A percentile compares a stretch with the other conserved stretches of the same genome.
These are phyloP conservation scores for Zymoseptoria ardabiliae DNA, from an alignment of 2,329 filamentous ascomycete genomes.

Conservation along the genomic window DNA sequence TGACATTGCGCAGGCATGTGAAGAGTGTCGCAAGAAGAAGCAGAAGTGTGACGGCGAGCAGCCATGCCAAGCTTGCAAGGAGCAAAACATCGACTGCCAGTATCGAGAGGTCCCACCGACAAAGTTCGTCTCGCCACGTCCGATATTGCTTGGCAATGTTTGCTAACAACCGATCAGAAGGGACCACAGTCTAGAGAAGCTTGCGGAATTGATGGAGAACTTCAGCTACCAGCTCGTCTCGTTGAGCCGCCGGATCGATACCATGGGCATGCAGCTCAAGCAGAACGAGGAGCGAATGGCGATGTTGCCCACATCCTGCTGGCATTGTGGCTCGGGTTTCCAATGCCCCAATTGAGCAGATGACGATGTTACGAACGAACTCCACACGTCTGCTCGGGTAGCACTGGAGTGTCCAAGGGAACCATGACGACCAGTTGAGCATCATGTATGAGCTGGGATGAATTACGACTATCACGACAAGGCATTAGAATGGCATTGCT, in stretches of 20 bases:
- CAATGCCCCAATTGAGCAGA: neutral
- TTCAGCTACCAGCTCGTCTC: neutral
- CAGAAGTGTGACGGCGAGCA: slow-evolving; percentile 19
- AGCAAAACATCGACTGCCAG: slow-evolving; percentile 19
- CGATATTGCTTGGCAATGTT: neutral
- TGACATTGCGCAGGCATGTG: slow-evolving; percentile 12
- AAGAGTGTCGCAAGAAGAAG: slow-evolving; percentile 20
- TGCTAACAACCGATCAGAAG: neutral
- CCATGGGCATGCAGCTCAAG: neutral
- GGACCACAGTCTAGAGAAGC: neutral
- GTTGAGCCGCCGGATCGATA: neutral
- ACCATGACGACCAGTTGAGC: neutral
- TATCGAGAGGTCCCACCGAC: slow-evolving; percentile 19
- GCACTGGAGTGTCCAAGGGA: neutral
- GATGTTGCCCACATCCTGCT: neutral
- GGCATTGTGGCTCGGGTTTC: neutral
- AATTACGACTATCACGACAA: neutral
- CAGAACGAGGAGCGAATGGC: neutral
- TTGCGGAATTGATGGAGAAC: slow-evolving; percentile 1
- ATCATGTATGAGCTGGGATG: neutral
- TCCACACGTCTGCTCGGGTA: neutral
- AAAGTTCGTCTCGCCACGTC: slow-evolving; percentile 9
- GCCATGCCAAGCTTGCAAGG: slow-evolving; percentile 19
- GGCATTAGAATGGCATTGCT: neutral
- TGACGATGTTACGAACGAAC: neutral